These are phyloP conservation scores for Geranium incanum DNA, from an alignment of 441 rosid species.

Conservation along the genomic window DNA sequence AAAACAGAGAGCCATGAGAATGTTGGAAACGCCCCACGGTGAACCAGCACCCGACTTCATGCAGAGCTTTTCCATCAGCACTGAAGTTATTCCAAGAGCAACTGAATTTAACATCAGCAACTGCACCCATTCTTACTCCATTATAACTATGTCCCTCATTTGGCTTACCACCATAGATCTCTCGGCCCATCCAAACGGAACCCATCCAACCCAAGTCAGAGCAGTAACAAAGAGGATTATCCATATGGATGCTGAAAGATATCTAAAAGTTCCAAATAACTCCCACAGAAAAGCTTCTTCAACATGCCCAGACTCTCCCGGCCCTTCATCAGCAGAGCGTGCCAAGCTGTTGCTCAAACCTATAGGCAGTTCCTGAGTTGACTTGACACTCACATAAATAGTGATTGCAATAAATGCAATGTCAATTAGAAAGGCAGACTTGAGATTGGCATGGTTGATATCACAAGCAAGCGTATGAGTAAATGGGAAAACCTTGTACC, in stretches of 20 bases:
- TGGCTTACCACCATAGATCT: conserved; percentile 81
- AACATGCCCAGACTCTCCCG: conserved; percentile 40
- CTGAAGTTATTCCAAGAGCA: conserved; percentile 79
- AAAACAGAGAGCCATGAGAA: conserved; percentile 82
- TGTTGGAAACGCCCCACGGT: conserved; percentile 79
- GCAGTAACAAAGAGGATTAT: conserved; percentile 76
- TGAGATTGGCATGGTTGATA: conserved; percentile 81
- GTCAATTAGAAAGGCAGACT: conserved; percentile 85
- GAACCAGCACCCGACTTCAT: conserved; percentile 96
- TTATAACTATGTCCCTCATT: conserved; percentile 55
- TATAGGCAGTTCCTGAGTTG: conserved; percentile 61
- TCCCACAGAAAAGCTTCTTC: conserved; percentile 92
- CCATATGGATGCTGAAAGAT: conserved; percentile 76
- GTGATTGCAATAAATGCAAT: conserved; percentile 60
- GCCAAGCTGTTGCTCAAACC: conserved; percentile 29
- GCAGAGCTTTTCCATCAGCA: conserved; percentile 89
- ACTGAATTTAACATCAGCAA: conserved; percentile 89
- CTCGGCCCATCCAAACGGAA: conserved; percentile 98
- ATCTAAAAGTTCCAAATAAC: conserved; percentile 78
- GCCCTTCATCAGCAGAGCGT: conserved; percentile 34
- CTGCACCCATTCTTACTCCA: conserved; percentile 82
- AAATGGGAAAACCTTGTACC: conserved; percentile 79
- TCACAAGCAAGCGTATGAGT: conserved; percentile 65
- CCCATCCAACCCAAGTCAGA: conserved; percentile 93
- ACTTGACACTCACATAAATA: conserved; percentile 51